Percentiles rank a stretch among this genome's conserved stretches.
Evolutionary conservation across 179 eudicot genomes (phyloP).

Genomic region (Drosera spatulata): DNA sequence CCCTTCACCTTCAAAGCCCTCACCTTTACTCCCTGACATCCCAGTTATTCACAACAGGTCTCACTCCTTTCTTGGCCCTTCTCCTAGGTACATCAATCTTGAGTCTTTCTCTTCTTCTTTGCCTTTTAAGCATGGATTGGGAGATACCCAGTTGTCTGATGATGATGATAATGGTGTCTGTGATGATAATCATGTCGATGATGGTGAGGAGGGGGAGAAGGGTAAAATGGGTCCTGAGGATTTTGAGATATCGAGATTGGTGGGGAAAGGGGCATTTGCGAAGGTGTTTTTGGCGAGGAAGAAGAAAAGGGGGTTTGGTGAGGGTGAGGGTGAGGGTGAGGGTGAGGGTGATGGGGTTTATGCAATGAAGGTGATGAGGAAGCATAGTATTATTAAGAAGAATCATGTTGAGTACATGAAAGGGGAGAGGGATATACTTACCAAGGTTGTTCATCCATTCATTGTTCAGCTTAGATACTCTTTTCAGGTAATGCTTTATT

Average conservation of each 20-base stretch:
- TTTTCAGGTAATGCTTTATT: slow-evolving; percentile 42
- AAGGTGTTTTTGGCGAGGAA: too few relatives aligned
- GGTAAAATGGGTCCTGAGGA: slow-evolving; percentile 78
- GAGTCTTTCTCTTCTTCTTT: slow-evolving; percentile 20
- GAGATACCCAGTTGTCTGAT: slow-evolving; percentile 19
- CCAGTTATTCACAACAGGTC: slow-evolving; percentile 57
- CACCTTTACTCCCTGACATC: slow-evolving; percentile 3
- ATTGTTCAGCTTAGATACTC: slow-evolving; percentile 55
- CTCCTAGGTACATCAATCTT: slow-evolving; percentile 42
- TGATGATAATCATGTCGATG: slow-evolving; percentile 47
- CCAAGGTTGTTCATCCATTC: slow-evolving; percentile 86
- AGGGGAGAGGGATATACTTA: slow-evolving; percentile 94
- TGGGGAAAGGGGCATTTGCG: too few relatives aligned
- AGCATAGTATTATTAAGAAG: too few relatives aligned
- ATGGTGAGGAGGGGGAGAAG: slow-evolving; percentile 68
- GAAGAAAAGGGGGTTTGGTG: too few relatives aligned
- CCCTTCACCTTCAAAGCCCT: too few relatives aligned
- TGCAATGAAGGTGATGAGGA: too few relatives aligned
- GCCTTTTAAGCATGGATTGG: slow-evolving; percentile 24
- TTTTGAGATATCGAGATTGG: slow-evolving; percentile 23
- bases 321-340: too few relatives aligned
- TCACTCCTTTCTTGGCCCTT: slow-evolving; percentile 85
- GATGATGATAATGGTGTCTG: slow-evolving; percentile 31
- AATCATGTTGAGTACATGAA: slow-evolving; percentile 56
- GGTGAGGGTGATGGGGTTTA: too few relatives aligned